These are phyloP conservation scores for Naganishia cerealis DNA, from an alignment of 1,284 basidiomycete genomes.

Conservation along the genomic window DNA sequence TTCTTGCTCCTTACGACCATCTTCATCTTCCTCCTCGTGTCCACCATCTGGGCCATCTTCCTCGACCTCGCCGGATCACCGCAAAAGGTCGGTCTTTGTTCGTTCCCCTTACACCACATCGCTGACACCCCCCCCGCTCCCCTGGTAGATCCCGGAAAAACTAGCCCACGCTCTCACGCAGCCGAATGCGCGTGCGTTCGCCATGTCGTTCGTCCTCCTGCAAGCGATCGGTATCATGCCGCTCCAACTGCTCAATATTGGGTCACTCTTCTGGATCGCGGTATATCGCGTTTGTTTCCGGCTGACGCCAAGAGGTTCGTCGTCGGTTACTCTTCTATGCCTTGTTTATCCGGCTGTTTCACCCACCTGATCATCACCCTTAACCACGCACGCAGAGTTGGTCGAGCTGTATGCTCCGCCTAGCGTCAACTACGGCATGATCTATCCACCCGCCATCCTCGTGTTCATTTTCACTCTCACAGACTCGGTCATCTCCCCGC, in stretches of 20 bases:
- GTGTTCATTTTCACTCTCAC: conserved; percentile 92
- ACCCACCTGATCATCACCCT: conserved; percentile 12
- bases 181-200: conserved; percentile 73
- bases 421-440: conserved; percentile 86
- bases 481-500: conserved; percentile 91
- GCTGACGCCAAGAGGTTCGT: conserved; percentile 74
- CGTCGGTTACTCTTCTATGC: not conserved
- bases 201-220: conserved; percentile 90
- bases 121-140: too few species aligned
- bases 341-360: not conserved
- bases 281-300: conserved; percentile 72
- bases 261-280: conserved; percentile 73
- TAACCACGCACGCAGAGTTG: conserved; percentile 62
- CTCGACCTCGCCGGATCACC: conserved; percentile 83
- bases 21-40: conserved; percentile 89
- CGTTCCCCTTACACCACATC: not conserved
- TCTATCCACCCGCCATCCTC: conserved; percentile 91
- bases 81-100: conserved; percentile 50
- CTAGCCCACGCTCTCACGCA: conserved; percentile 76
- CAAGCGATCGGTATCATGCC: conserved; percentile 89
- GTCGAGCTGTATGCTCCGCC: conserved; percentile 96
- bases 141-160: conserved; percentile 88
- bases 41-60: conserved; percentile 83
- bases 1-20: conserved; percentile 92
- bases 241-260: conserved; percentile 84